These are phyloP conservation scores for Erigeron canadensis DNA, from an alignment of 129 eudicot species.

Conservation along the genomic window DNA sequence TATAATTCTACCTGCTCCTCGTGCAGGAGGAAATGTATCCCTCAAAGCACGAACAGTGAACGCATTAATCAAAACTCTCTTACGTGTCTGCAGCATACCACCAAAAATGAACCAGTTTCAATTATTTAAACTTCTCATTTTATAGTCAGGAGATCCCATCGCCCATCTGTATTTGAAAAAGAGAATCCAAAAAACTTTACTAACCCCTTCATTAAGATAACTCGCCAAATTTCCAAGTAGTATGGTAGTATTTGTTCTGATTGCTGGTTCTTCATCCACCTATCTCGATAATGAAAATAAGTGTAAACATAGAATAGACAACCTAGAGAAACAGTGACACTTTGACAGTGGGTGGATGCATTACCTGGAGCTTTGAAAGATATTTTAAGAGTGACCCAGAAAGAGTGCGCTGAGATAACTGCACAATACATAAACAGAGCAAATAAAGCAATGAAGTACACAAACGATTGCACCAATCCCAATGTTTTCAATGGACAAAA, in stretches of 20 bases:
- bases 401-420: conserved; percentile 91
- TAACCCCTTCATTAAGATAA: conserved; percentile 91
- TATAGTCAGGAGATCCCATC: not conserved
- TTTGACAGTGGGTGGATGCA: not conserved
- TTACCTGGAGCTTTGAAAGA: conserved; percentile 88
- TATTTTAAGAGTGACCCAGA: conserved; percentile 83
- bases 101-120: conserved; percentile 21
- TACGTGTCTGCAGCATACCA: conserved; percentile 63
- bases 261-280: conserved; percentile 98
- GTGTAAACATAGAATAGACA: not conserved
- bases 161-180: conserved; percentile 4
- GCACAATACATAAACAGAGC: conserved; percentile 30
- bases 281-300: conserved; percentile 26
- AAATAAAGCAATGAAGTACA: conserved; percentile 6
- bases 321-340: not conserved
- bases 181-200: conserved; percentile 38
- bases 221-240: conserved; percentile 90
- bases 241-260: conserved; percentile 89
- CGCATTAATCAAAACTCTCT: conserved; percentile 85
- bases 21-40: conserved; percentile 91
- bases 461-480: not conserved
- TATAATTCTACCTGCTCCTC: conserved; percentile 78
- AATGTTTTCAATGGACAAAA: not conserved
- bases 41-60: conserved; percentile 96
- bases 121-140: not conserved